phyloP scores from a whole-genome alignment of 176 grass and related monocot species.

The Tillandsia leiboldiana region DNA sequence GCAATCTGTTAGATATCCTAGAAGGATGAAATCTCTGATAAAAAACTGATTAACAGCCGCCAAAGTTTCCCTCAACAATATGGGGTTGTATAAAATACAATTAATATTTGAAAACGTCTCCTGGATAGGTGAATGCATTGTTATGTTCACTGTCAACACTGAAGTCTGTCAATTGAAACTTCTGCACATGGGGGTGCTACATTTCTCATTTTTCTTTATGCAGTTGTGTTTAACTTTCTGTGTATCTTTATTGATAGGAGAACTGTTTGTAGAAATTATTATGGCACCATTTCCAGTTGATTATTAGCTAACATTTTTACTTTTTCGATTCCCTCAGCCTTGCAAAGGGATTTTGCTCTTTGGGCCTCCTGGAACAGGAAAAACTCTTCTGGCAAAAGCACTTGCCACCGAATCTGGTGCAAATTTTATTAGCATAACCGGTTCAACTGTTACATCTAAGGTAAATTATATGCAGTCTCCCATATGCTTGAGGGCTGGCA shows the following conservation, averaged over 20 bases:
- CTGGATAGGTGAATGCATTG: background rate
- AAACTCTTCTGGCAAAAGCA: constrained; percentile 96
- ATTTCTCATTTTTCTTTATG: background rate
- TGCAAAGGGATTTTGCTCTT: constrained; percentile 98
- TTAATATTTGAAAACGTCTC: background rate
- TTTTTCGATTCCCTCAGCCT: constrained; percentile 40
- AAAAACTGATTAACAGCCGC: background rate
- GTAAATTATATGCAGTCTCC: constrained; percentile 30
- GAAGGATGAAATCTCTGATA: background rate
- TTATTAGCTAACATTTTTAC: background rate
- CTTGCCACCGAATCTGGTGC: constrained; percentile 97
- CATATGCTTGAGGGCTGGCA: background rate
- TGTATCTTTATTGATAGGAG: background rate
- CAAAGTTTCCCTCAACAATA: background rate
- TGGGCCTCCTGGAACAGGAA: constrained; percentile 91
- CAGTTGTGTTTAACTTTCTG: background rate
- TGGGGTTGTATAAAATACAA: background rate
- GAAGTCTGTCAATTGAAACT: background rate
- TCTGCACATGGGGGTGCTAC: background rate
- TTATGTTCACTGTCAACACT: background rate
- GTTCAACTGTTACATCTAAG: constrained; percentile 90
- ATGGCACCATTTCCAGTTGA: background rate
- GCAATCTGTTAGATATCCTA: too few relatives aligned
- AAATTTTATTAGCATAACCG: constrained; percentile 94
- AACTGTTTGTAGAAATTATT: too few relatives aligned